Base-by-base conservation (phyloP, 2,329 filamentous ascomycete species). In the Colletotrichum tofieldiae region DNA sequence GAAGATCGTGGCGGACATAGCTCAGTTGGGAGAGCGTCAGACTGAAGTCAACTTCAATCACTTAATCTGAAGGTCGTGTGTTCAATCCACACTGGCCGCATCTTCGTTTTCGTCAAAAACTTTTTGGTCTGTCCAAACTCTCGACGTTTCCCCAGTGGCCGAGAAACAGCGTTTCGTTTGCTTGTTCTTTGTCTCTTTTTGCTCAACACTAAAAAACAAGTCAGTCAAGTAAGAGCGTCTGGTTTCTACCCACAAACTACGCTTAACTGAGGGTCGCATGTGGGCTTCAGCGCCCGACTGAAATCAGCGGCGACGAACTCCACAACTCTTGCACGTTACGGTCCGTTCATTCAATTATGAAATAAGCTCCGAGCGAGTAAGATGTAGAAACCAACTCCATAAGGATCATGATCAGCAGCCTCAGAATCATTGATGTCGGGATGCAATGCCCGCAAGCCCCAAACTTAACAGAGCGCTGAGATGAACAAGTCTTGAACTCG, bases 1-100 rank as follows among this genome's bases (percentile, higher is more conserved):
- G 59, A 68, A 54, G 43, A 59, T 35, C 5, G 51, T 52, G 59
- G 69, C 65, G 69, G 69, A 72, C 69, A 72, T 72, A 72, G 69
- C 69, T 72, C 69, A 72, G 69, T 72, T 72, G 69, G 69, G 69
- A 72, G 68, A 72, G 69, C 69, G 69, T 72, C 65, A 72, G 69
- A 72, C 65, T 72, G 69, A 72, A 72, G 69, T 72, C 2, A 72
- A 72, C 69, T 72, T 68, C 69, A 68, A n/a, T 68, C 69, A 59
- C 65, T 64, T 35, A 49, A 72, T 72, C 69, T 72, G 69, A 72
- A 72, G 69, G 68, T 67, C 65, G 61, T 64, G 61, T 64, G 61
- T 67, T 67, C 65, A 67, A 68, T 68, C 66, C 66, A 69, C 69
- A 72, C 69, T 72, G 69, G 65, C 69, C 69, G 69, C 69, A 72